A percentile compares a stretch with the other conserved stretches of the same genome.
phyloP scores from a whole-genome alignment of 1,284 basidiomycete genomes.

The Wolfiporia cocos region DNA sequence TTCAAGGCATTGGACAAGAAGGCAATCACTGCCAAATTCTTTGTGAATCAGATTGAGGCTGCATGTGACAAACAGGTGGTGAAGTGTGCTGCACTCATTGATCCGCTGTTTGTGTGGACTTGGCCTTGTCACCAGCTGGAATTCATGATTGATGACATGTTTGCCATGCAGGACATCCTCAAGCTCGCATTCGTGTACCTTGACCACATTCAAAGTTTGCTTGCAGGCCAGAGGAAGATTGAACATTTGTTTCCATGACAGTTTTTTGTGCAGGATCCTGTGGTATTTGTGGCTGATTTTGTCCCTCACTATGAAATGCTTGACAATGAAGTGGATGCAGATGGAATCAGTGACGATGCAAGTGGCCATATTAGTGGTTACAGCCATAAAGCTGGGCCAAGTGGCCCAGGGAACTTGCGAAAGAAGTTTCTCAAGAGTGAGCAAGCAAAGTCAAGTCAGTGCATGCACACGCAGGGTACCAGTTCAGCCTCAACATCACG shows the following conservation, averaged over 20 bases:
- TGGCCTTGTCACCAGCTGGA: slow-evolving; percentile 75
- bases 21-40: slow-evolving; percentile 74
- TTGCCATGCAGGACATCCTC: slow-evolving; percentile 79
- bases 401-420: slow-evolving; percentile 54
- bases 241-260: slow-evolving; percentile 81
- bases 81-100: slow-evolving; percentile 69
- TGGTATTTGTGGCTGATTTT: slow-evolving; percentile 67
- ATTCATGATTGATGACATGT: slow-evolving; percentile 72
- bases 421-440: slow-evolving; percentile 75
- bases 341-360: slow-evolving; percentile 40
- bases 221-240: slow-evolving; percentile 78
- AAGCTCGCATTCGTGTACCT: slow-evolving; percentile 90
- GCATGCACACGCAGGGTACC: slow-evolving; percentile 46
- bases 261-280: slow-evolving; percentile 67
- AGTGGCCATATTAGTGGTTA: slow-evolving; percentile 33
- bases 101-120: slow-evolving; percentile 71
- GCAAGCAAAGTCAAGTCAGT: slow-evolving; percentile 64
- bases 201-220: slow-evolving; percentile 79
- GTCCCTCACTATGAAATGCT: slow-evolving; percentile 34
- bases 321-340: slow-evolving; percentile 47
- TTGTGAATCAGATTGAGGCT: slow-evolving; percentile 88
- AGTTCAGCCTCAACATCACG: slow-evolving; percentile 36
- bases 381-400: slow-evolving; percentile 31
- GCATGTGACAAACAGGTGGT: slow-evolving; percentile 83
- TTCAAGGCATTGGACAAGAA: slow-evolving; percentile 96